Evolutionary conservation across 768 basidiomycete genomes (phyloP), one percentile per base, ranked within the genome.

Genomic region (Boletus vermiculosoides): DNA sequence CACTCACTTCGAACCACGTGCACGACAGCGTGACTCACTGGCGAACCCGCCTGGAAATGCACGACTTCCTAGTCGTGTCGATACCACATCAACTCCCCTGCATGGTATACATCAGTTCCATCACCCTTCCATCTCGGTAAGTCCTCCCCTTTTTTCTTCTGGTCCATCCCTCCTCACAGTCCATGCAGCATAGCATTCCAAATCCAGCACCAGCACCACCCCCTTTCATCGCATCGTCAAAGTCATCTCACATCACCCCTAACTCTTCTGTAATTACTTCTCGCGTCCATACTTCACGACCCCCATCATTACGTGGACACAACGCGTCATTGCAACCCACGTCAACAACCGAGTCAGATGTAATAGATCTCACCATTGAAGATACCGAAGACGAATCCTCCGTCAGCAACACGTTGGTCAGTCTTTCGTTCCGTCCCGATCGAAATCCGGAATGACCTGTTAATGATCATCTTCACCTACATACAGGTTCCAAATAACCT

Each of bases 341-440:
- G 28, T 50, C 48, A 3, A 45, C 33, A 31, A 41, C 20, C 5
- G 28, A 60, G 2, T 53, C 59, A 12, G 62, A 63, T 1, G 48
- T 62, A 5, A 68, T 64, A 54, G 63, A 68, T 54, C 68, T 63
- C 56, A 67, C 61, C 39, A 33, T 50, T 20, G 59, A 55, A 23
- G 65, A 71, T 63, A 64, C 64, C 28, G 57, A 67, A 25, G 66
- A 67, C 10, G 69, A 62, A 44, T 37, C 53, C 3, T 28, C 31
- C 5, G 39, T 59, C 22, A 22, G 45, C 1, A 47, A 56, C 5
- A 28, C 58, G 34, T 42, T 60, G 57, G 70, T 70, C 18, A 61
- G 68, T 69, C 36, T 52, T 59, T 45, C 22, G 1, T 42, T 50
- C 15, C 22, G 31, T 30, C n/a, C 51, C 44, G 55, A 49, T 61